phyloP scores from a whole-genome alignment of 1,284 basidiomycete species.

The Boletellus deceptivus region DNA sequence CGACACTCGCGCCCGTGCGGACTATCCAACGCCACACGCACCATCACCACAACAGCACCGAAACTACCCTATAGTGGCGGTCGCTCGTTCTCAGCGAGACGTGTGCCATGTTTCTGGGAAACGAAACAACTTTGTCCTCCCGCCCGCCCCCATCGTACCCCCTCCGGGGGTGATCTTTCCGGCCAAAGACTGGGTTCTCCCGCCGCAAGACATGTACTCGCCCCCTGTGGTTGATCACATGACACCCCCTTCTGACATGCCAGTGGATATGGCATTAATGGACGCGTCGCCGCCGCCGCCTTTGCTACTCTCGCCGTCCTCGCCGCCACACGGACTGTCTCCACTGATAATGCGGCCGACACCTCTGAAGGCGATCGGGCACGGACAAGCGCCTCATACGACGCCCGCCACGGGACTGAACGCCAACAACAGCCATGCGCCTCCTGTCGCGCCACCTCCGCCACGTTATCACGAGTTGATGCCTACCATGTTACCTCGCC shows the following conservation, averaged over 20 bases:
- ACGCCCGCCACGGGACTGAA: conserved; percentile 3
- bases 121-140: conserved; percentile 7
- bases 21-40: conserved; percentile 18
- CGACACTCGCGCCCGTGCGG: conserved; percentile 6
- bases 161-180: conserved; percentile 31
- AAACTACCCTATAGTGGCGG: conserved; percentile 5
- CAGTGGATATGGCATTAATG: conserved; percentile 1
- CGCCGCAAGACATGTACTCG: conserved; percentile 17
- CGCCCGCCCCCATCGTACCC: conserved; percentile 17
- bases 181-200: conserved; percentile 17
- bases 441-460: conserved; percentile 16
- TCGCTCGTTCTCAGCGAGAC: conserved; percentile 15
- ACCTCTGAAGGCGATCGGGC: conserved; percentile 11
- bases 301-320: conserved; percentile 18
- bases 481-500: conserved; percentile 15
- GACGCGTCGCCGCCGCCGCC: conserved; percentile 14
- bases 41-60: conserved; percentile 9
- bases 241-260: conserved; percentile 4
- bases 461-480: conserved; percentile 22
- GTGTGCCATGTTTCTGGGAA: conserved; percentile 7
- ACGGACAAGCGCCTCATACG: conserved; percentile 7
- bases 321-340: conserved; percentile 15
- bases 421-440: conserved; percentile 8
- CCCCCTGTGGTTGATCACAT: conserved; percentile 4
- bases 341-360: conserved; percentile 15